Evolutionary conservation across 2,329 filamentous ascomycete genomes (phyloP).

Genomic region (Fusarium gaditjirri): DNA sequence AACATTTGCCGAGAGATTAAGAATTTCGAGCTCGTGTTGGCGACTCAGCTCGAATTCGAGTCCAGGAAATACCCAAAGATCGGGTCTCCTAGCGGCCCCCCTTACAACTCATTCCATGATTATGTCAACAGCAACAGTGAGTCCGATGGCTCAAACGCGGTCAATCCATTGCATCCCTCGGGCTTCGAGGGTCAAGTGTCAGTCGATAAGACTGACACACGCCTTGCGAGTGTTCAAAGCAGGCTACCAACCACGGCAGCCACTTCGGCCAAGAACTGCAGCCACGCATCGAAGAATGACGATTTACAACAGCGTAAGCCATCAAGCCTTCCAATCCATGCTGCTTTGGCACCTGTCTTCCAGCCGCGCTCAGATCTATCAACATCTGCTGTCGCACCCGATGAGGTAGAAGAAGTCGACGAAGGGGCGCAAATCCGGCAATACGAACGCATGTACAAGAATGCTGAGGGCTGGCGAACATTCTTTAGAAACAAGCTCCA

Average conservation of each 20-base stretch:
- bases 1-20: constrained; percentile 58
- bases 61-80: constrained; percentile 54
- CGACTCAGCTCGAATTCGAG: constrained; percentile 59
- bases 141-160: not conserved
- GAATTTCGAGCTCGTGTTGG: constrained; percentile 60
- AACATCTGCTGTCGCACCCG: constrained; percentile 25
- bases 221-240: constrained; percentile 41
- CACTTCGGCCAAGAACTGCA: constrained; percentile 30
- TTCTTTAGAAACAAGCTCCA: constrained; percentile 38
- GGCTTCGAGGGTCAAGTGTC: constrained; percentile 10
- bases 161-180: not conserved
- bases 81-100: constrained; percentile 41
- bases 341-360: constrained; percentile 62
- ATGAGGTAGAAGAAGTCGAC: constrained; percentile 18
- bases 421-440: constrained; percentile 11
- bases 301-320: constrained; percentile 50
- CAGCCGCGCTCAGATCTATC: constrained; percentile 52
- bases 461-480: constrained; percentile 34
- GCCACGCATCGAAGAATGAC: constrained; percentile 24
- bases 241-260: constrained; percentile 41
- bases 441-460: constrained; percentile 15
- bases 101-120: constrained; percentile 11
- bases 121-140: constrained; percentile 9
- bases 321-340: constrained; percentile 55
- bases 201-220: constrained; percentile 27